Conservation (phyloP, 2,329 filamentous ascomycete species). For the Colletotrichum trifolii region DNA sequence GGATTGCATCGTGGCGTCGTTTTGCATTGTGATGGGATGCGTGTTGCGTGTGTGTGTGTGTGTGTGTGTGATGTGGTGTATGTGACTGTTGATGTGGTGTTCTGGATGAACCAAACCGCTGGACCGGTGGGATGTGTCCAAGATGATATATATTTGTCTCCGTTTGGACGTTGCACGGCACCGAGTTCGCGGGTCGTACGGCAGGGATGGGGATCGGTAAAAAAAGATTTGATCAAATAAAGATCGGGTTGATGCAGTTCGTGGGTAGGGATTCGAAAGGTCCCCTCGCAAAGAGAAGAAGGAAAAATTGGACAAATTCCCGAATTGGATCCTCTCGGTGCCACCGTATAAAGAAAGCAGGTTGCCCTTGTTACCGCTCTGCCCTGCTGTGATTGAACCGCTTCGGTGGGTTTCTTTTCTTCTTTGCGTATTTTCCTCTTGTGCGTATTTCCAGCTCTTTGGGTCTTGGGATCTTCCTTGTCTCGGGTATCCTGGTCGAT, state of each 20-base stretch:
- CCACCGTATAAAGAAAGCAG: conserved; percentile 7
- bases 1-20: conserved; percentile 42
- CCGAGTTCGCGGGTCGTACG: too few relatives aligned
- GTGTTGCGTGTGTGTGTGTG: background rate
- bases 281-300: too few relatives aligned
- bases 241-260: too few relatives aligned
- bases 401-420: background rate
- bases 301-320: too few relatives aligned
- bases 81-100: background rate
- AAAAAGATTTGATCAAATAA: too few relatives aligned
- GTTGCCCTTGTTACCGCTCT: conserved; percentile 12
- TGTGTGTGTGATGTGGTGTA: background rate
- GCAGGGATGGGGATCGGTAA: too few relatives aligned
- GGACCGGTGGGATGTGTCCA: background rate
- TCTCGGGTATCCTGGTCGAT: background rate
- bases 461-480: conserved; percentile 15
- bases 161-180: background rate
- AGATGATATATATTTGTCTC: conserved; percentile 11
- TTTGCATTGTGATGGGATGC: conserved; percentile 15
- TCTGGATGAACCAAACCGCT: background rate
- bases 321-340: background rate
- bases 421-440: background rate
- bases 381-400: background rate
- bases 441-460: conserved; percentile 20
- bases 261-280: too few relatives aligned